phyloP scores from a whole-genome alignment of 2,329 filamentous ascomycete genomes.

The Endocalyx cinctus region DNA sequence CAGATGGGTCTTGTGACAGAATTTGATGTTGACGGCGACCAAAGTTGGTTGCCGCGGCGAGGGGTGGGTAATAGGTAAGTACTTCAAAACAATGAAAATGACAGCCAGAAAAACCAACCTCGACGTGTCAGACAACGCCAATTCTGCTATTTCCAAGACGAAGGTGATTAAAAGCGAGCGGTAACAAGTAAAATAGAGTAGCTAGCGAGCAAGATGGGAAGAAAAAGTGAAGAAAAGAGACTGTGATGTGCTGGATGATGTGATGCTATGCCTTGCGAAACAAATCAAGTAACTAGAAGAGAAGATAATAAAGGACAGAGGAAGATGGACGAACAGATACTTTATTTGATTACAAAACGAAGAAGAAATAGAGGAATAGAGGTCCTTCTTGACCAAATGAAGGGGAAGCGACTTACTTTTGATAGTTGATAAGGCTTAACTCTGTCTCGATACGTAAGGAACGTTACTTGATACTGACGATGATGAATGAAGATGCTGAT shows the following conservation, averaged over 20 bases:
- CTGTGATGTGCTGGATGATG: slow-evolving; percentile 35
- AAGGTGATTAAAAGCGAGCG: slow-evolving; percentile 51
- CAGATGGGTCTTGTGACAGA: too few species aligned
- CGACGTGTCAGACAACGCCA: slow-evolving; percentile 22
- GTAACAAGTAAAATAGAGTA: slow-evolving; percentile 54
- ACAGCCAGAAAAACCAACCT: too few species aligned
- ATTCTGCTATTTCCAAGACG: slow-evolving; percentile 45
- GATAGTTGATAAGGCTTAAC: too few species aligned
- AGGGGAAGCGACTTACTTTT: too few species aligned
- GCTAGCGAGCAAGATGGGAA: slow-evolving; percentile 56
- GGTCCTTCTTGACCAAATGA: too few species aligned
- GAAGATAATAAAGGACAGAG: slow-evolving; percentile 13
- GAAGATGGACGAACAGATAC: neutral
- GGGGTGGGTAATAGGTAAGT: too few species aligned
- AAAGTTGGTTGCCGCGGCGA: too few species aligned
- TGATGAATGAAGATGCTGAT: too few species aligned
- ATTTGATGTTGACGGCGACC: too few species aligned
- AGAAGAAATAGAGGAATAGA: slow-evolving; percentile 17
- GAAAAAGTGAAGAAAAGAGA: slow-evolving; percentile 38
- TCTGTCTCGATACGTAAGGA: too few species aligned
- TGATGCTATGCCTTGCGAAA: slow-evolving; percentile 42
- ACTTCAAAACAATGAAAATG: too few species aligned
- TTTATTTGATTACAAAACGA: slow-evolving; percentile 7
- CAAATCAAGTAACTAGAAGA: slow-evolving; percentile 27
- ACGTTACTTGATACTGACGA: too few species aligned